A percentile compares a stretch with the other conserved stretches of the same genome.
These are phyloP conservation scores for Alternaria panax DNA, from an alignment of 2,329 filamentous ascomycete species.

Conservation along the genomic window DNA sequence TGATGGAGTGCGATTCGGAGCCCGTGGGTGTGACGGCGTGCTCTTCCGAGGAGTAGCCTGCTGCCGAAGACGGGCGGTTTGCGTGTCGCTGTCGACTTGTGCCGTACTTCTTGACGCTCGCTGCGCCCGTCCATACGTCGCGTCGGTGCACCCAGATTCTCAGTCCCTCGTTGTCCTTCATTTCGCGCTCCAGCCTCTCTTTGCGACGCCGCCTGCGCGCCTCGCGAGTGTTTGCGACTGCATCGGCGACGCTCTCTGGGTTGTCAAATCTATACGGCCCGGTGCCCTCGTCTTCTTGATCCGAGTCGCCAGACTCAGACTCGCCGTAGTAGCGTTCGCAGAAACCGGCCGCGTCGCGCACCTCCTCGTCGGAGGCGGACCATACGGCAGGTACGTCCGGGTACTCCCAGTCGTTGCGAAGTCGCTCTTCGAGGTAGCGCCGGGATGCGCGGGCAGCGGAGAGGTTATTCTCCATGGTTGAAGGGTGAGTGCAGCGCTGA, in stretches of 20 bases:
- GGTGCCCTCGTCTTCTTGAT: conserved; percentile 37
- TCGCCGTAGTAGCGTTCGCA: conserved; percentile 55
- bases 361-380: conserved; percentile 47
- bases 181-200: conserved; percentile 51
- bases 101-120: conserved; percentile 54
- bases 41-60: conserved; percentile 18
- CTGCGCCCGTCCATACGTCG: conserved; percentile 84
- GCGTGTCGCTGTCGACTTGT: conserved; percentile 10
- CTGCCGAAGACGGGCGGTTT: conserved; percentile 6
- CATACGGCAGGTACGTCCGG: conserved; percentile 42
- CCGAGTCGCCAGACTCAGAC: conserved; percentile 33
- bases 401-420: conserved; percentile 57
- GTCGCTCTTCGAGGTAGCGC: conserved; percentile 51
- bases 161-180: conserved; percentile 79
- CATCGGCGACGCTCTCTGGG: conserved; percentile 54
- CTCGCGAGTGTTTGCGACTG: conserved; percentile 41
- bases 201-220: conserved; percentile 50
- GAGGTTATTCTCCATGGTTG: conserved; percentile 50
- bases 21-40: conserved; percentile 11
- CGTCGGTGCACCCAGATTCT: conserved; percentile 79
- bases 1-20: conserved; percentile 13
- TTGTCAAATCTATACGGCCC: conserved; percentile 53
- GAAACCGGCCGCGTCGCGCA: conserved; percentile 47
- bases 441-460: conserved; percentile 53
- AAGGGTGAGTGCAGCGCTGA: not conserved